Percentiles rank a stretch among this genome's conserved stretches.
phyloP scores from a whole-genome alignment of 306 rosid species.

The Corylus heterophylla region DNA sequence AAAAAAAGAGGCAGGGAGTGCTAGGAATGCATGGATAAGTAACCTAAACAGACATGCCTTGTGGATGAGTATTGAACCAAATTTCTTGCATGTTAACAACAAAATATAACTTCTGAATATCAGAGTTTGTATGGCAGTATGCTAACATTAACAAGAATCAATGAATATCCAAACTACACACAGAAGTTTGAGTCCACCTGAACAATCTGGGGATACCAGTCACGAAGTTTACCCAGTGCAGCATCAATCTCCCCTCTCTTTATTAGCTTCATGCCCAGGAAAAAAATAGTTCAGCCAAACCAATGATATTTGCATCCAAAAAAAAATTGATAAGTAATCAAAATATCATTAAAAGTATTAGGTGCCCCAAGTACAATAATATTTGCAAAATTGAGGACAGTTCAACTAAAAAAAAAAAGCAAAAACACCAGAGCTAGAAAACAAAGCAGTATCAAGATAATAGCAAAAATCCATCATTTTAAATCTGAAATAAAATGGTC shows the following conservation, averaged over 20 bases:
- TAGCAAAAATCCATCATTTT: neutral
- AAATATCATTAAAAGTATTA: too few species aligned
- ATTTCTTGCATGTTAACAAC: neutral
- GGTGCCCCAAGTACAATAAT: neutral
- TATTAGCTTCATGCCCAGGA: slow-evolving; percentile 63
- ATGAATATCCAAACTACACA: neutral
- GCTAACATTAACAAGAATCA: slow-evolving; percentile 11
- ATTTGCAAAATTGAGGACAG: neutral
- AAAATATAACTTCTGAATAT: neutral
- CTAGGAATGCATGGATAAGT: too few species aligned
- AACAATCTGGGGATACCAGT: slow-evolving; percentile 94
- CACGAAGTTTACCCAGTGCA: slow-evolving; percentile 75
- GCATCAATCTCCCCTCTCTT: slow-evolving; percentile 83
- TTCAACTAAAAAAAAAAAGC: neutral
- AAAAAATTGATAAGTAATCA: too few species aligned
- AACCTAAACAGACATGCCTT: neutral
- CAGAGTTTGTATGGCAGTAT: slow-evolving; percentile 6
- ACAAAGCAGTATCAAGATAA: neutral
- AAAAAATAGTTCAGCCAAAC: slow-evolving; percentile 38
- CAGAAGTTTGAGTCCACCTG: slow-evolving; percentile 56
- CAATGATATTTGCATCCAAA: neutral
- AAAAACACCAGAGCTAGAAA: neutral
- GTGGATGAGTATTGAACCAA: neutral
- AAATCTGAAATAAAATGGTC: neutral
- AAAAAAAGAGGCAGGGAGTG: too few species aligned